These are phyloP conservation scores for Xylaria sp. DNA, from an alignment of 2,329 filamentous ascomycete species.

Conservation along the genomic window DNA sequence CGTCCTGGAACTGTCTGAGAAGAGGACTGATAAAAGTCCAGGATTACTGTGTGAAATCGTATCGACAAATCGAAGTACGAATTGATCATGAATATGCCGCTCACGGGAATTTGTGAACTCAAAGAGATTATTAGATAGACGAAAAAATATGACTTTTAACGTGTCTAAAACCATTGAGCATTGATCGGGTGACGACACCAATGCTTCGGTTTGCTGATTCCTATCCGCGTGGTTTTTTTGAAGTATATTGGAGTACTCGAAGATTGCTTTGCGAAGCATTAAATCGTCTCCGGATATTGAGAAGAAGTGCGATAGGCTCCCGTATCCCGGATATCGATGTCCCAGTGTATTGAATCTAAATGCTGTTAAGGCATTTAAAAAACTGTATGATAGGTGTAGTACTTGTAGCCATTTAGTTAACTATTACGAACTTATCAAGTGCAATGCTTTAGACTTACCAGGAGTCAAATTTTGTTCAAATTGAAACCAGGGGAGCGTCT, in stretches of 20 bases:
- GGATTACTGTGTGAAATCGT: constrained; percentile 13
- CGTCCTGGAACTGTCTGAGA: constrained; percentile 2
- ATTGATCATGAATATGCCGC: neutral
- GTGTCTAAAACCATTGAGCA: constrained; percentile 6
- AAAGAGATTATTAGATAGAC: constrained; percentile 16
- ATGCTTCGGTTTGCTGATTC: neutral
- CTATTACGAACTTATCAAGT: too few relatives aligned
- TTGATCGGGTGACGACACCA: neutral
- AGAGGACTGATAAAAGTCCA: neutral
- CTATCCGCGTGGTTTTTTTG: neutral
- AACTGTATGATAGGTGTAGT: too few relatives aligned
- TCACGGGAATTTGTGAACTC: neutral
- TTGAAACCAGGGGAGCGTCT: too few relatives aligned
- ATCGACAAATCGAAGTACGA: constrained; percentile 12
- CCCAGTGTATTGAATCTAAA: too few relatives aligned
- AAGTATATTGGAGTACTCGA: neutral
- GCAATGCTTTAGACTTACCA: too few relatives aligned
- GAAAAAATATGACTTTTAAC: constrained; percentile 23
- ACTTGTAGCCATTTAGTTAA: too few relatives aligned
- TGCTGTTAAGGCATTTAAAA: too few relatives aligned
- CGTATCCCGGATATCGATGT: too few relatives aligned
- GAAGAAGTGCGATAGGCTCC: too few relatives aligned
- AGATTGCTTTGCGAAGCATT: too few relatives aligned
- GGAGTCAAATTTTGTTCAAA: too few relatives aligned
- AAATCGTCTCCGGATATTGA: too few relatives aligned